Conservation (phyloP, 2,329 filamentous ascomycete genomes). For the Neonectria sp. region DNA sequence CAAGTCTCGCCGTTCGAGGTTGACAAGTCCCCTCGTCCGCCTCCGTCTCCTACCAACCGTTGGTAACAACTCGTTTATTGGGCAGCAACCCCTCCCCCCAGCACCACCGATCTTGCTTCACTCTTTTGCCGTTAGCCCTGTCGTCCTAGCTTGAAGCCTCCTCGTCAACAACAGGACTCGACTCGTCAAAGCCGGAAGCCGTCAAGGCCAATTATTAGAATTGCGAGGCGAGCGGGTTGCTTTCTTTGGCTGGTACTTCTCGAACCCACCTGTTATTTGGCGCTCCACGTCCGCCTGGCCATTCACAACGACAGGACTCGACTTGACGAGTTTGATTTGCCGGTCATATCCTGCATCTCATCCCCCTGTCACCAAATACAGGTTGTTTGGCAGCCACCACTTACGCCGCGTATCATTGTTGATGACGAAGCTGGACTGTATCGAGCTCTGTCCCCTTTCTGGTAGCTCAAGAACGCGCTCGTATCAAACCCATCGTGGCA, state of each 20-base stretch:
- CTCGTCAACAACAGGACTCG: conserved; percentile 25
- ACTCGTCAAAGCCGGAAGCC: conserved; percentile 33
- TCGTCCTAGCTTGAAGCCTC: conserved; percentile 32
- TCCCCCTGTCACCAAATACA: conserved; percentile 41
- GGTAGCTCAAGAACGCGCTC: conserved; percentile 24
- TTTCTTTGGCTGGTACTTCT: conserved; percentile 42
- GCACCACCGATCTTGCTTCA: conserved; percentile 28
- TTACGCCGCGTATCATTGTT: conserved; percentile 38
- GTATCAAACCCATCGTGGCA: conserved; percentile 33
- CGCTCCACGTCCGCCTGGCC: conserved; percentile 41
- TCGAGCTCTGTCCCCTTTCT: conserved; percentile 30
- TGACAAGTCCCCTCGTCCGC: conserved; percentile 27
- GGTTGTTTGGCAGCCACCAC: conserved; percentile 35
- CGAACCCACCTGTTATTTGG: conserved; percentile 24
- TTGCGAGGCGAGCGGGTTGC: conserved; percentile 41
- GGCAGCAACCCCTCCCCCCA: conserved; percentile 21
- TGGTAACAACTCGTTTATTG: conserved; percentile 30
- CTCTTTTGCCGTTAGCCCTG: conserved; percentile 27
- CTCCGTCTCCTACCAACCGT: conserved; percentile 29
- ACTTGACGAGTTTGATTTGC: conserved; percentile 45
- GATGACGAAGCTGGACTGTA: conserved; percentile 37
- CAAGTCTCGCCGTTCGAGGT: conserved; percentile 36
- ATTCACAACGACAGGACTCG: conserved; percentile 43
- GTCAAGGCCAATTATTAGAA: conserved; percentile 42
- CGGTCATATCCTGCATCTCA: conserved; percentile 38